Evolutionary conservation across 2,329 filamentous ascomycete genomes (phyloP).

Genomic region (Microcyclospora pomicola): DNA sequence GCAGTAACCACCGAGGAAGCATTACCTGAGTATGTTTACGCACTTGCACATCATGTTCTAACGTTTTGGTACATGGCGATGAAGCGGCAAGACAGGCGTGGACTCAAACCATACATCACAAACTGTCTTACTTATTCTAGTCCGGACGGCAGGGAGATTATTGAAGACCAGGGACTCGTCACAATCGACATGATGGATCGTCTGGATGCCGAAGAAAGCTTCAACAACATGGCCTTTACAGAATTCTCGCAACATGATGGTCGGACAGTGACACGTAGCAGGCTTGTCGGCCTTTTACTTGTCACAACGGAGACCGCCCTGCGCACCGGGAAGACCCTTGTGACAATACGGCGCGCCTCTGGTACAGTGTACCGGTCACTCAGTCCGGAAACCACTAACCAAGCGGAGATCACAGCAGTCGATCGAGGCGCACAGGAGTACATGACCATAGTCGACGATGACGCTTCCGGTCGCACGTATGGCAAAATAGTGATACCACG

Average conservation of each 20-base stretch:
- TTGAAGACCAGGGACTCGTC: constrained; percentile 86
- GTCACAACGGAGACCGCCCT: constrained; percentile 59
- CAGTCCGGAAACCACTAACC: constrained; percentile 7
- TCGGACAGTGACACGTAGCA: constrained; percentile 51
- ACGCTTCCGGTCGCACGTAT: constrained; percentile 13
- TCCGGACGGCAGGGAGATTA: constrained; percentile 54
- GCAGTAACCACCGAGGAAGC: constrained; percentile 10
- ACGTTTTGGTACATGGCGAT: constrained; percentile 93
- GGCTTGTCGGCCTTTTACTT: constrained; percentile 61
- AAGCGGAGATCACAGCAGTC: constrained; percentile 8
- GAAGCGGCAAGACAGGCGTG: constrained; percentile 68
- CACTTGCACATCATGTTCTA: constrained; percentile 86
- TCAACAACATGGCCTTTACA: too few relatives aligned
- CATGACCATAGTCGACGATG: constrained; percentile 17
- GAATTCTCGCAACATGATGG: constrained; percentile 51
- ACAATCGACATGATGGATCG: constrained; percentile 62
- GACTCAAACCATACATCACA: constrained; percentile 79
- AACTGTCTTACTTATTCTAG: constrained; percentile 70
- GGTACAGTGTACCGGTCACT: constrained; percentile 12
- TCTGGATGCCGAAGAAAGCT: constrained; percentile 14
- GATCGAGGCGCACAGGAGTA: constrained; percentile 7
- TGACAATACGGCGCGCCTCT: constrained; percentile 20
- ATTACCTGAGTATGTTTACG: constrained; percentile 58
- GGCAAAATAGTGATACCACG: constrained; percentile 39
- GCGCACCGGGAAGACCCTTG: constrained; percentile 18